A percentile compares a stretch with the other conserved stretches of the same genome.
Evolutionary conservation across 1,284 basidiomycete genomes (phyloP).

Genomic region (Microbotryum lychnidis-dioicae): DNA sequence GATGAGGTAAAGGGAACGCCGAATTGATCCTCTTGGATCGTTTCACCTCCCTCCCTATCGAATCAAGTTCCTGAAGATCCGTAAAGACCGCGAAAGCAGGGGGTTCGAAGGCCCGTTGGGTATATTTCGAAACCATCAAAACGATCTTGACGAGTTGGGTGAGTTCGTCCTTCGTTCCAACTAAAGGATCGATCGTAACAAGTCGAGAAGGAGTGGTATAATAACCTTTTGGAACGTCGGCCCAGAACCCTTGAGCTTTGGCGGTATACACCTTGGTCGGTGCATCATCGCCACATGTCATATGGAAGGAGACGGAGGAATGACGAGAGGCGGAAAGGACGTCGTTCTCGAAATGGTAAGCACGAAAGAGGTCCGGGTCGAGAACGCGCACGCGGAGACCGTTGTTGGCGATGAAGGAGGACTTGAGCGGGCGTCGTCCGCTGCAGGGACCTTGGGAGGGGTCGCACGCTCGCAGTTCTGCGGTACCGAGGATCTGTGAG

Average conservation of each 20-base stretch:
- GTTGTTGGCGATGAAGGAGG: slow-evolving; percentile 10
- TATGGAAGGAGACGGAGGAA: slow-evolving; percentile 11
- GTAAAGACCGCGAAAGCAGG: slow-evolving; percentile 9
- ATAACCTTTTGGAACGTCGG: slow-evolving; percentile 24
- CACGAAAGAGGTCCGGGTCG: slow-evolving; percentile 5
- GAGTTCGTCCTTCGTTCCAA: neutral
- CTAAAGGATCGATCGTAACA: slow-evolving; percentile 12
- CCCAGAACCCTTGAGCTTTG: slow-evolving; percentile 29
- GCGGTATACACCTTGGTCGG: slow-evolving; percentile 14
- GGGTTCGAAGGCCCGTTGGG: slow-evolving; percentile 8
- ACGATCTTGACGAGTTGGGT: slow-evolving; percentile 9
- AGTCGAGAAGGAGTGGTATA: slow-evolving; percentile 21
- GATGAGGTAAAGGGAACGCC: slow-evolving; percentile 21
- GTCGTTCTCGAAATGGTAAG: slow-evolving; percentile 17
- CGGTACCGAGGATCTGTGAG: slow-evolving; percentile 17
- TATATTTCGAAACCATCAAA: slow-evolving; percentile 15
- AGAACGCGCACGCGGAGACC: slow-evolving; percentile 20
- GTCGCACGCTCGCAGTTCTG: neutral
- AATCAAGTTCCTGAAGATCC: slow-evolving; percentile 5
- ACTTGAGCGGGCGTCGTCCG: slow-evolving; percentile 1
- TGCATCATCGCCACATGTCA: slow-evolving; percentile 23
- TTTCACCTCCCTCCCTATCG: neutral
- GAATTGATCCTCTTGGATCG: neutral
- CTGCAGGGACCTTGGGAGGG: neutral
- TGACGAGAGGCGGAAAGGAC: neutral